Evolutionary conservation across 1,284 basidiomycete genomes (phyloP), one percentile per base, ranked within the genome.

Genomic region (Microbotryomycetes sp.): DNA sequence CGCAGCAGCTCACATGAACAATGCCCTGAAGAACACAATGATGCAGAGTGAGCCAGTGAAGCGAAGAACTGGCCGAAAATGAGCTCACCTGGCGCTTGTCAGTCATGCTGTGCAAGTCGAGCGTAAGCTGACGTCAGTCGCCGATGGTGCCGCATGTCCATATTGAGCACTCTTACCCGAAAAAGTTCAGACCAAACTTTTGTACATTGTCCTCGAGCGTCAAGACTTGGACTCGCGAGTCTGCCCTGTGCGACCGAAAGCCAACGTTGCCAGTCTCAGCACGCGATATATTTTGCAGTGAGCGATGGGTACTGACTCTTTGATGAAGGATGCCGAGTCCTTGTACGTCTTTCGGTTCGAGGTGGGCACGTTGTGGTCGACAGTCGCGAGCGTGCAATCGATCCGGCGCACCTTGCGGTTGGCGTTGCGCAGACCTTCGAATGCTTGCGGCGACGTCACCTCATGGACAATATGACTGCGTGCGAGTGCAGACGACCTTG

Each of bases 361-460:
- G 27, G 92, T 96, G 6, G 92, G 92, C 65, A 96, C 85, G 72
- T 97, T 97, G 78, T 97, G 92, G 77, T 96, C 92, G 27, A 94
- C 87, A 2, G 92, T 97, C 16, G 89, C 92, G 51, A 97, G 81
- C 56, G 93, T 96, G 76, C 91, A 96, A 76, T 97, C 92, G 47
- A 91, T 87, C 60, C 92, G 81, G 57, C 93, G 85, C 58, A 96
- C 92, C 45, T 82, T 81, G 60, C 92, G 83, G 45, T 82, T 83
- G 56, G 93, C 89, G 70, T 82, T 87, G 66, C 70, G 86, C 83
- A 97, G 79, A 74, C 92, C 92, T 76, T 96, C 92, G 71, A 97
- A 97, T 0, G 92, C 92, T 76, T 97, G 93, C 35, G 92, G 92
- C 65, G 88, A 92, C 21, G 93, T 96, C 56, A 97, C 92, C 80